Evolutionary conservation across 164 flowering plant species (phyloP), one percentile per base, ranked within the genome.

Genomic region (Stephania japonica): DNA sequence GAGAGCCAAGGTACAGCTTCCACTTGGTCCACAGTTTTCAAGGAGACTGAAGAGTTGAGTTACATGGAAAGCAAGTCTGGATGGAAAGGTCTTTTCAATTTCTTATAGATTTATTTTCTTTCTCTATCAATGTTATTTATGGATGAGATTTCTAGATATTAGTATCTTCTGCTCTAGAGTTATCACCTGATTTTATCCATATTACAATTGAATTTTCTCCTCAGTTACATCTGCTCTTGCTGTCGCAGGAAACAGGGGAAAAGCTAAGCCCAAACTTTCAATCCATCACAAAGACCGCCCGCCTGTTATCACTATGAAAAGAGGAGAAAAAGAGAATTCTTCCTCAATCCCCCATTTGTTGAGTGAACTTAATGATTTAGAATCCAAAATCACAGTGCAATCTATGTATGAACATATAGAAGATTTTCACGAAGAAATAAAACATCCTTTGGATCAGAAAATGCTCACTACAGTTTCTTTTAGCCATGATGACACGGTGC

Each of bases 401-500:
- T 88, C 93, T 65, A 78, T 87, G 86, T 74, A 88, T 75, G 92
- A 86, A 47, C 84, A 83, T 81, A 77, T 85, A 25, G 85, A 85
- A 73, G 78, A 79, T 77, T 84, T 86, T 66, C 85, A 78, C 61
- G 89, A 81, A 42, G 83, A 77, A 43, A 79, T 71, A 49, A 67
- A 78, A 12, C 71, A 76, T 53, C 69, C 75, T 56, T 78, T 64
- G 70, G 74, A 38, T 41, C 50, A 19, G 73, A 61, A 67, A 23
- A 59, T 77, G 21, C 77, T 73, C 41, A 71, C 25, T 68, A 82
- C 74, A 44, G 71, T 56, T 67, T 69, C 53, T 65, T 42, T 32
- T 24, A 59, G n/a, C 64, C 64, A 19, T 6, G 21, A 8, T 19
- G 64, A 6, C 32, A 26, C 50, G 43, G 66, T 76, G 76, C 82